phyloP scores from a whole-genome alignment of 176 grass and related monocot species.

The Avena insularis region DNA sequence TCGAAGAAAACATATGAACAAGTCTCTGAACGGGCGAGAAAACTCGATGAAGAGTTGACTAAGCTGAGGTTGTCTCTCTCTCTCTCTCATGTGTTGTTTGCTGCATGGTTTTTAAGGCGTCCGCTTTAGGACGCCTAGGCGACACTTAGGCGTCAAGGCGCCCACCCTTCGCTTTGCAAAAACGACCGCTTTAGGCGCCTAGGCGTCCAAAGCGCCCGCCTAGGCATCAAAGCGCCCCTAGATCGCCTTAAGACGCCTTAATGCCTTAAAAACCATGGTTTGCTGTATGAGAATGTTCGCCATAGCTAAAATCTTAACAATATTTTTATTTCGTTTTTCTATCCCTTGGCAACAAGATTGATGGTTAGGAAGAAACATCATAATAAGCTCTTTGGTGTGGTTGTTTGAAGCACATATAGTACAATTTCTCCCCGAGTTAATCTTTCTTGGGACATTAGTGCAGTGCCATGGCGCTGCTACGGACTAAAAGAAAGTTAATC shows the following conservation, averaged over 20 bases:
- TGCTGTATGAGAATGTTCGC: neutral
- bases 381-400: neutral
- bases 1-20: conserved; percentile 83
- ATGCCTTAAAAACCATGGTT: neutral
- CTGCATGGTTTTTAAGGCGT: neutral
- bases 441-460: neutral
- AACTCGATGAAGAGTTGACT: conserved; percentile 76
- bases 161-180: too few relatives aligned
- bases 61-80: conserved; percentile 64
- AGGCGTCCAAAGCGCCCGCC: too few relatives aligned
- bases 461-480: too few relatives aligned
- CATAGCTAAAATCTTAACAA: neutral
- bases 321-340: conserved; percentile 37
- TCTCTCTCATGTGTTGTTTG: neutral
- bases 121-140: too few relatives aligned
- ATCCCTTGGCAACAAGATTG: conserved; percentile 11
- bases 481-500: too few relatives aligned
- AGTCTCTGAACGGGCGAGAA: conserved; percentile 75
- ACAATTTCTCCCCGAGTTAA: neutral
- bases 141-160: too few relatives aligned
- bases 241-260: too few relatives aligned
- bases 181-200: too few relatives aligned
- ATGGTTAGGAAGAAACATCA: neutral
- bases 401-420: neutral
- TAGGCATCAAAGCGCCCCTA: too few relatives aligned